Base-by-base conservation (phyloP, 345 rosid species). In the Eucalyptus erythrocorys region DNA sequence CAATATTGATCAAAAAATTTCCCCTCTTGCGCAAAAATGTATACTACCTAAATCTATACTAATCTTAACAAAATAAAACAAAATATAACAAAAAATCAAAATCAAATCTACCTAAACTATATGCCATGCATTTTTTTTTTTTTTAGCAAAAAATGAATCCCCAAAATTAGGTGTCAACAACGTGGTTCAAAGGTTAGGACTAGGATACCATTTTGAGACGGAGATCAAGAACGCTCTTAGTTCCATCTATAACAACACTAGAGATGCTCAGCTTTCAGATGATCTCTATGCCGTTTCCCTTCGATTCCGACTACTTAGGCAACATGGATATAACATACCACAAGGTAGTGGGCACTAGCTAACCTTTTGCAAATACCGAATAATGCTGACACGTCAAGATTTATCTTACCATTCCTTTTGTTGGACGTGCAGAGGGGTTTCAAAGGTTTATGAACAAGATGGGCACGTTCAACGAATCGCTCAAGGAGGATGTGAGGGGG, bases 141-240 rank as follows among this genome's bases (percentile, higher is more conserved):
- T n/a, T n/a, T n/a, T n/a, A n/a, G n/a, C n/a, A n/a, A n/a, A n/a
- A n/a, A n/a, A n/a, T n/a, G n/a, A n/a, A n/a, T n/a, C n/a, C n/a
- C n/a, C n/a, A n/a, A n/a, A n/a, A n/a, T n/a, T n/a, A n/a, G n/a
- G n/a, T n/a, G n/a, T n/a, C n/a, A n/a, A n/a, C n/a, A n/a, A n/a
- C n/a, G n/a, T n/a, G n/a, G 81, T 89, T 26, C 89, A 87, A 87
- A 64, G 91, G 53, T 89, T 89, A 30, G 91, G 91, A 43, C 80
- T 90, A 68, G 87, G 47, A 48, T 86, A 90, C 86, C 91, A 86
- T 48, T 90, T 88, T 47, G 82, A 86, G 82, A 13, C 3, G 11
- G 89, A 90, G 81, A 86, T 86, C 5, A 86, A 86, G 32, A 37
- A 50, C 6, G 71, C 49, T 3, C 34, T 88, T 11, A 6, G 86